Percentiles rank a stretch among this genome's conserved stretches.
These are phyloP conservation scores for Nigrospora oryzae DNA, from an alignment of 2,329 filamentous ascomycete species.

Conservation along the genomic window DNA sequence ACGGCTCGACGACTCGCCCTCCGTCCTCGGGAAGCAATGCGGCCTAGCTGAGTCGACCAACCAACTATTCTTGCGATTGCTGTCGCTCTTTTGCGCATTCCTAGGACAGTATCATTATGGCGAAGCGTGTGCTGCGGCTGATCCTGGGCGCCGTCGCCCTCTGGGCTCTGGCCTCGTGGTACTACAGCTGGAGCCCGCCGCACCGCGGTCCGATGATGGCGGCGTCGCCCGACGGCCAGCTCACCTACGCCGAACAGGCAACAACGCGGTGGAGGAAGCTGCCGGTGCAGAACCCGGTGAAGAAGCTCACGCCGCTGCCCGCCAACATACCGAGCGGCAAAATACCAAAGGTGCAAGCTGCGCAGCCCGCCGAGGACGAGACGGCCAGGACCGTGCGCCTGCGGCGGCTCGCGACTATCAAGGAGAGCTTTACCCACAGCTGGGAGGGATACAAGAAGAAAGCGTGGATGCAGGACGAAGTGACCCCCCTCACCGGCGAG, in stretches of 20 bases:
- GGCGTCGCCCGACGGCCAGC: conserved; percentile 2
- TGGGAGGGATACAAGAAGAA: conserved; percentile 53
- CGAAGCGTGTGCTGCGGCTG: conserved; percentile 18
- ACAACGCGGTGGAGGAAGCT: conserved; percentile 21
- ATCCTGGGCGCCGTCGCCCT: conserved; percentile 17
- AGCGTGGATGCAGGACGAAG: conserved; percentile 48
- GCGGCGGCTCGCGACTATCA: conserved; percentile 49
- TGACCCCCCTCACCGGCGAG: conserved; percentile 29
- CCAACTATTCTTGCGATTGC: too few species aligned
- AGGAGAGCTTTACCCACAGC: conserved; percentile 41
- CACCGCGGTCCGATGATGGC: conserved; percentile 7
- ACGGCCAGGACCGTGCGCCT: conserved; percentile 35
- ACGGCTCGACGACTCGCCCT: too few species aligned
- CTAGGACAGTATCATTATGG: conserved; percentile 9
- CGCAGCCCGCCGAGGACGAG: conserved; percentile 36
- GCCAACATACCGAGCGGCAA: conserved; percentile 29
- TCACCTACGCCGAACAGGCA: neutral
- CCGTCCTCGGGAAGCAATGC: too few species aligned
- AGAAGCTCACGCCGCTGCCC: conserved; percentile 24
- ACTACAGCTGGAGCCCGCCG: conserved; percentile 16
- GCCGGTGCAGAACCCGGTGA: conserved; percentile 24
- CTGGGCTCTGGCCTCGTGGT: conserved; percentile 21
- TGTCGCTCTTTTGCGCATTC: too few species aligned
- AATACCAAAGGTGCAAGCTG: conserved; percentile 52
- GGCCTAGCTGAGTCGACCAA: too few species aligned